phyloP scores from a whole-genome alignment of 208 protist genomes.

The Wallacemonas rigidus region DNA sequence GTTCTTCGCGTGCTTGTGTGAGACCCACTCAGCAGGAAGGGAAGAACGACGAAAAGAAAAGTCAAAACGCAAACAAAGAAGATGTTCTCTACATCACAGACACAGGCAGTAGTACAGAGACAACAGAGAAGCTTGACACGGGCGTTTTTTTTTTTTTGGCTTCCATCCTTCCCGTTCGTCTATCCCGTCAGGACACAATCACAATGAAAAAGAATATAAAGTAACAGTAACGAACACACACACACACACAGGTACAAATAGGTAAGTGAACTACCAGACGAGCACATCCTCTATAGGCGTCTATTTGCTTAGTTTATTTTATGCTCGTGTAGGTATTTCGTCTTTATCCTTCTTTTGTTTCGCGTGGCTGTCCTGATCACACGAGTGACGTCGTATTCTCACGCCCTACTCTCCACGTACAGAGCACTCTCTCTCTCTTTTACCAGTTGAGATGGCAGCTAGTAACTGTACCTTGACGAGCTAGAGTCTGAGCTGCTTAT shows the following conservation, averaged over 20 bases:
- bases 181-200: not conserved
- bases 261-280: not conserved
- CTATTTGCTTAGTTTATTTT: constrained; percentile 20
- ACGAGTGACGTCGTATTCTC: too few species aligned
- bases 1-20: too few species aligned
- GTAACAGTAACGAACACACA: constrained; percentile 7
- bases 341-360: not conserved
- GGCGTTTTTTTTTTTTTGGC: too few species aligned
- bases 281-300: not conserved
- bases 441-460: not conserved
- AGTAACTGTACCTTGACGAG: constrained; percentile 16
- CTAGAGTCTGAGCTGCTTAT: constrained; percentile 14
- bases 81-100: not conserved
- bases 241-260: not conserved
- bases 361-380: too few species aligned
- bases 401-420: not conserved
- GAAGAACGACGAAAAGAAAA: too few species aligned
- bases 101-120: not conserved
- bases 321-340: too few species aligned
- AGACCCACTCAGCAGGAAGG: too few species aligned
- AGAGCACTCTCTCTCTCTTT: not conserved
- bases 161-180: too few species aligned
- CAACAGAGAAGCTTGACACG: not conserved
- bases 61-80: too few species aligned
- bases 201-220: not conserved